A percentile compares a stretch with the other conserved stretches of the same genome.
Evolutionary conservation across 495 filamentous ascomycete species (phyloP).

Genomic region (Neurospora sp.): DNA sequence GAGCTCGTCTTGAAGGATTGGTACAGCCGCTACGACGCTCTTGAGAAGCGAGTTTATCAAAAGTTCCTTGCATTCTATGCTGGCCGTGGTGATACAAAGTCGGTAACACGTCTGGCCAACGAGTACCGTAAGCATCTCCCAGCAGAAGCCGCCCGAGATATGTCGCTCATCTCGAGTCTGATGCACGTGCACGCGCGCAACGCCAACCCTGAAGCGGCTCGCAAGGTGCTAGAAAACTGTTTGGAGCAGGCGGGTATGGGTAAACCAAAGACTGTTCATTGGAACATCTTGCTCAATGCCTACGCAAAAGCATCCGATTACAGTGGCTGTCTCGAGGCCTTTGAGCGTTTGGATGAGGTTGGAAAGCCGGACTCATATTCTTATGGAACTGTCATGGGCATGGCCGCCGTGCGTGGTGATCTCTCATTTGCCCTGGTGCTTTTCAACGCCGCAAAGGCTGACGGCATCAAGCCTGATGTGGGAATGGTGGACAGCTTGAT

Average conservation of each 20-base stretch:
- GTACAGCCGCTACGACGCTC: conserved; percentile 26
- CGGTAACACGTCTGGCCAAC: conserved; percentile 46
- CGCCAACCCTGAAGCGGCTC: conserved; percentile 49
- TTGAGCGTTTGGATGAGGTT: conserved; percentile 44
- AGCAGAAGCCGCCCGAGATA: conserved; percentile 27
- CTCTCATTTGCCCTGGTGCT: conserved; percentile 54
- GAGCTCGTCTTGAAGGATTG: conserved; percentile 47
- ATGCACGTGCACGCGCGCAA: conserved; percentile 57
- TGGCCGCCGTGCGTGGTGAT: conserved; percentile 67
- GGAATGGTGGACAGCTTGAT: conserved; percentile 57
- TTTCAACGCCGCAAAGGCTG: conserved; percentile 42
- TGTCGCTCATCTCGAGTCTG: conserved; percentile 30
- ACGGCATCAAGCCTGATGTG: conserved; percentile 26
- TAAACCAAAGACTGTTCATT: conserved; percentile 43
- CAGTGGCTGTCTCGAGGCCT: conserved; percentile 48
- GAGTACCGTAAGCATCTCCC: conserved; percentile 31
- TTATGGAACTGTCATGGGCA: conserved; percentile 60
- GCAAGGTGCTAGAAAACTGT: conserved; percentile 50
- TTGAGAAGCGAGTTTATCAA: conserved; percentile 35
- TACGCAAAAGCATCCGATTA: conserved; percentile 55
- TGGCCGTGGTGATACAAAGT: conserved; percentile 39
- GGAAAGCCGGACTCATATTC: conserved; percentile 47
- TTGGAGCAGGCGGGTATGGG: conserved; percentile 39
- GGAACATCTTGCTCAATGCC: conserved; percentile 72
- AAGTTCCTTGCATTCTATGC: conserved; percentile 45